phyloP scores from a whole-genome alignment of 2,329 filamentous ascomycete species.

The Exserohilum rostratum region DNA sequence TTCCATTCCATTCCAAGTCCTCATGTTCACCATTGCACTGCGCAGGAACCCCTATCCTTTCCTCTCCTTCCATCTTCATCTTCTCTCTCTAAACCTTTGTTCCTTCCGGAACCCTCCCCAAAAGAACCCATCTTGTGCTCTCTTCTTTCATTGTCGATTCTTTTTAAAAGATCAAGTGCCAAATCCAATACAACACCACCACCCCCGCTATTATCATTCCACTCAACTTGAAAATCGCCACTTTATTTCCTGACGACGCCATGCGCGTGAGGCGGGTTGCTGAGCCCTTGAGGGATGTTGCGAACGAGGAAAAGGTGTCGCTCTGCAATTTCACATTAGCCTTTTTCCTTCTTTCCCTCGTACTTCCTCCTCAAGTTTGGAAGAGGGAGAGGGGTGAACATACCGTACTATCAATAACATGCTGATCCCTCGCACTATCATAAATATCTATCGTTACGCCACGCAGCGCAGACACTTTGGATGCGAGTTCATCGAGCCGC shows the following conservation, averaged over 20 bases:
- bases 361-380: too few relatives aligned
- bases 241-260: conserved; percentile 87
- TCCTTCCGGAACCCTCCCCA: too few relatives aligned
- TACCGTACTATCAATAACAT: conserved; percentile 89
- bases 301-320: conserved; percentile 91
- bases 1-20: too few relatives aligned
- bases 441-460: conserved; percentile 98
- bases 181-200: conserved; percentile 76
- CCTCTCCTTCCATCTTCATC: background rate
- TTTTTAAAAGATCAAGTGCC: conserved; percentile 36
- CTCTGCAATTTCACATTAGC: conserved; percentile 62
- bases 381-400: too few relatives aligned
- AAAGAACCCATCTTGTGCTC: background rate
- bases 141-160: background rate
- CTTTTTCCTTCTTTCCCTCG: too few relatives aligned
- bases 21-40: too few relatives aligned
- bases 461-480: conserved; percentile 89
- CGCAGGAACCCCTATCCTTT: too few relatives aligned
- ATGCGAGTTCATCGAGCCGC: conserved; percentile 86
- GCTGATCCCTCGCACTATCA: conserved; percentile 88
- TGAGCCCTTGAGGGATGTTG: conserved; percentile 80
- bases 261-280: conserved; percentile 83
- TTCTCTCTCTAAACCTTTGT: too few relatives aligned
- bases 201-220: conserved; percentile 78
- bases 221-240: conserved; percentile 87